These are phyloP conservation scores for Plantago major DNA, from an alignment of 257 asterid species.

Conservation along the genomic window DNA sequence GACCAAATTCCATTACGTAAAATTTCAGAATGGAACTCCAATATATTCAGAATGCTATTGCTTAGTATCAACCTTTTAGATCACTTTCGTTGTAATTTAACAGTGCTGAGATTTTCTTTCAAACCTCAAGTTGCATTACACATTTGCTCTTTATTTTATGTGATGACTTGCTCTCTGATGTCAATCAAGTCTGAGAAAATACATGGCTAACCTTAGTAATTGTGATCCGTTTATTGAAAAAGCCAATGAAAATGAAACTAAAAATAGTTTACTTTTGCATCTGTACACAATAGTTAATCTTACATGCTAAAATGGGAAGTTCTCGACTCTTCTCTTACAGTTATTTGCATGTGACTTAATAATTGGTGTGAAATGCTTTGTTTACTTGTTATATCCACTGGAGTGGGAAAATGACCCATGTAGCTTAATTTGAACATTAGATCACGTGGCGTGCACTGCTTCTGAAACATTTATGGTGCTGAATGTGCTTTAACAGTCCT, in stretches of 20 bases:
- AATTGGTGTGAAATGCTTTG: background rate
- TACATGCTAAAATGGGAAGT: too few species aligned
- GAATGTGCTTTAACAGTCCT: too few species aligned
- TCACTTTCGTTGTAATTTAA: too few species aligned
- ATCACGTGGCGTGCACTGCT: background rate
- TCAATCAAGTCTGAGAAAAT: background rate
- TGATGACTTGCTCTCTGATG: constrained; percentile 3
- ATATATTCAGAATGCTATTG: too few species aligned
- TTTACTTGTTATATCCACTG: background rate
- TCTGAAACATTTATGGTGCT: background rate
- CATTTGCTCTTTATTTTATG: background rate
- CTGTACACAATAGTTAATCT: too few species aligned
- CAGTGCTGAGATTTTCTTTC: too few species aligned
- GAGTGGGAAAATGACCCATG: background rate
- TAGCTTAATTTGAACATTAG: background rate
- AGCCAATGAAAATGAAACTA: too few species aligned
- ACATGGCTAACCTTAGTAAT: background rate
- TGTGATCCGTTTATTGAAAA: too few species aligned
- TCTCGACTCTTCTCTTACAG: background rate
- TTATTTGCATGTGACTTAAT: background rate
- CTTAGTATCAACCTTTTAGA: too few species aligned
- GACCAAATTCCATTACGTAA: background rate
- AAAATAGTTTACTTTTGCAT: too few species aligned
- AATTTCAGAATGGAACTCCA: too few species aligned
- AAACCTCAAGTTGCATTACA: too few species aligned